Evolutionary conservation across 1,139 yeast species (phyloP).

Genomic region (Yamadazyma conglobata): DNA sequence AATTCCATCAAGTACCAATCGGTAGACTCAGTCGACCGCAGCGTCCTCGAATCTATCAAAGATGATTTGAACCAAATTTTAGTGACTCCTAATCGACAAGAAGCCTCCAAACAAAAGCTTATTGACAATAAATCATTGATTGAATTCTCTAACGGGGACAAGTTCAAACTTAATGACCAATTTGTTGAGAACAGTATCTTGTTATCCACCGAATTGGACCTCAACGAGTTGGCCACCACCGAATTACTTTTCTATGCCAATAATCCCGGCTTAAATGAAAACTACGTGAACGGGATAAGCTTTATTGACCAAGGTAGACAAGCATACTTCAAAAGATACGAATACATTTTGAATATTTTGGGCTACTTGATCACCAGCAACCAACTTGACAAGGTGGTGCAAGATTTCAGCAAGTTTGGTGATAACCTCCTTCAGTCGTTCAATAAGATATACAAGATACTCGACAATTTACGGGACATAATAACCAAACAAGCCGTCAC

Average conservation of each 20-base stretch:
- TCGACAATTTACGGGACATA: constrained; percentile 54
- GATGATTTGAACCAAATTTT: constrained; percentile 51
- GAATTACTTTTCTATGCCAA: constrained; percentile 40
- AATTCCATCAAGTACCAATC: constrained; percentile 28
- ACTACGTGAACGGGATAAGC: constrained; percentile 42
- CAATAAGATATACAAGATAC: constrained; percentile 51
- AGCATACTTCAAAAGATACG: constrained; percentile 66
- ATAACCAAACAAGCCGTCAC: constrained; percentile 62
- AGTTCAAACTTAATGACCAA: constrained; percentile 61
- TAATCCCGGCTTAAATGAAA: constrained; percentile 29
- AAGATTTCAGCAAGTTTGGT: constrained; percentile 22
- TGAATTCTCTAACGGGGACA: constrained; percentile 51
- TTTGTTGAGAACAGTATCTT: constrained; percentile 56
- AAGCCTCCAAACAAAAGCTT: constrained; percentile 50
- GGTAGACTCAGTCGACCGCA: constrained; percentile 24
- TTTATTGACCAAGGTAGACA: constrained; percentile 68
- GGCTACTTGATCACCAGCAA: constrained; percentile 48
- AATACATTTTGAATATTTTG: constrained; percentile 66
- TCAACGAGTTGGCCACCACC: constrained; percentile 37
- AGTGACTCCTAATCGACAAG: constrained; percentile 50
- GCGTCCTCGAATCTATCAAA: constrained; percentile 23
- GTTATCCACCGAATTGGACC: constrained; percentile 41
- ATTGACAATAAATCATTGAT: constrained; percentile 49
- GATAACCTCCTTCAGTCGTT: constrained; percentile 51
- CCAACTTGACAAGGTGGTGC: constrained; percentile 24